These are phyloP conservation scores for Eucommia ulmoides DNA, from an alignment of 257 asterid genomes.

Conservation along the genomic window DNA sequence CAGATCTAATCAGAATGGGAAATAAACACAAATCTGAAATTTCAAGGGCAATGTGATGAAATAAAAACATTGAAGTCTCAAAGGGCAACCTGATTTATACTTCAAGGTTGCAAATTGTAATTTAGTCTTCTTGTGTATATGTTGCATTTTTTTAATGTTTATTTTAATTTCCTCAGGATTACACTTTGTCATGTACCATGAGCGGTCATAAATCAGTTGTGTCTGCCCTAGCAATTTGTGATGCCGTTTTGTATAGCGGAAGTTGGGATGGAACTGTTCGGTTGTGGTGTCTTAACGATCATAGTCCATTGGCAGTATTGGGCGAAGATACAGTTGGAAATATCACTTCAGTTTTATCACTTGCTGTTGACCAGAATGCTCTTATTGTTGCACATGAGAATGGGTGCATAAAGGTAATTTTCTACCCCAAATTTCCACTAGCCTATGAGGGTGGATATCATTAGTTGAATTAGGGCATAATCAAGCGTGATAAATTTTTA, in stretches of 20 bases:
- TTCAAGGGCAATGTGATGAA: too few relatives aligned
- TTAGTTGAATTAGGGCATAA: too few relatives aligned
- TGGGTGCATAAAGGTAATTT: constrained; percentile 42
- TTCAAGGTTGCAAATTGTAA: constrained; percentile 5
- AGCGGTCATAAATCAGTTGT: constrained; percentile 81
- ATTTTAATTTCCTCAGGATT: constrained; percentile 36
- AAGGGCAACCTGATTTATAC: constrained; percentile 7
- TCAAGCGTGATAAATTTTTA: too few relatives aligned
- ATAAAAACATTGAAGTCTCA: too few relatives aligned
- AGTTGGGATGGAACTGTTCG: constrained; percentile 97
- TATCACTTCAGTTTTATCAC: constrained; percentile 42
- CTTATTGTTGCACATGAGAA: constrained; percentile 62
- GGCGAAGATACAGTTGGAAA: constrained; percentile 42
- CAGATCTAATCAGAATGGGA: too few relatives aligned
- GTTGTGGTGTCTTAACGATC: constrained; percentile 81
- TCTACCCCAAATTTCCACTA: not conserved
- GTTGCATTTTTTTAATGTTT: not conserved
- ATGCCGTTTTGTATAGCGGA: constrained; percentile 79
- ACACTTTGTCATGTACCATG: constrained; percentile 46
- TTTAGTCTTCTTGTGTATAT: constrained; percentile 2
- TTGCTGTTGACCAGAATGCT: constrained; percentile 43
- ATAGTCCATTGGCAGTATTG: constrained; percentile 58
- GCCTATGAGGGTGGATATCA: too few relatives aligned
- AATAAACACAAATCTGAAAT: too few relatives aligned
- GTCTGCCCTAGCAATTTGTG: constrained; percentile 43